Conservation (phyloP, 2,329 filamentous ascomycete species). For the Beauveria sp. region DNA sequence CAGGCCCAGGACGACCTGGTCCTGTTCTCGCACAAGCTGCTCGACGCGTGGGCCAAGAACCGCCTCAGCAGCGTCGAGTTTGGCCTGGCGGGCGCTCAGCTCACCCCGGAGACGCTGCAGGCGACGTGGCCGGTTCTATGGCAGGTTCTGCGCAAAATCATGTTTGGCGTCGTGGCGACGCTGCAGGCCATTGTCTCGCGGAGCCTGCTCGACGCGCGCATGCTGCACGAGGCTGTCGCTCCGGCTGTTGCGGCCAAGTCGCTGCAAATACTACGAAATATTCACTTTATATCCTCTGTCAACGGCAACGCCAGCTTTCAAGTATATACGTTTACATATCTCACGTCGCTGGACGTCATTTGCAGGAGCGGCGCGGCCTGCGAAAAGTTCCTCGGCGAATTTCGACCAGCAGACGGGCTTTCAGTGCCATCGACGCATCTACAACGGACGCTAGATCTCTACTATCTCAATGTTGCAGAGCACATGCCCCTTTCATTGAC, state of each 20-base stretch:
- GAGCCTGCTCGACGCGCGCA: constrained; percentile 41
- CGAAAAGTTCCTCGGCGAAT: constrained; percentile 58
- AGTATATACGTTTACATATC: constrained; percentile 75
- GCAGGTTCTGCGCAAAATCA: constrained; percentile 64
- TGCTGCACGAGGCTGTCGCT: constrained; percentile 40
- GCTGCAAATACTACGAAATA: constrained; percentile 64
- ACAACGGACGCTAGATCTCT: constrained; percentile 70
- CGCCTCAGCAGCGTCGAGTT: constrained; percentile 66
- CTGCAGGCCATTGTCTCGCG: constrained; percentile 68
- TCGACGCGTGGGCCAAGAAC: constrained; percentile 66
- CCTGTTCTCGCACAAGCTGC: constrained; percentile 57
- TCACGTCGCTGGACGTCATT: constrained; percentile 75
- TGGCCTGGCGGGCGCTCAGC: constrained; percentile 53
- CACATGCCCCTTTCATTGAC: constrained; percentile 69
- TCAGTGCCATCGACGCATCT: constrained; percentile 30
- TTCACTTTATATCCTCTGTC: constrained; percentile 75
- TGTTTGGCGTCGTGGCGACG: constrained; percentile 69
- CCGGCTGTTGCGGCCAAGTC: constrained; percentile 62
- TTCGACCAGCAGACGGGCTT: constrained; percentile 38
- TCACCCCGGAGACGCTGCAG: constrained; percentile 58
- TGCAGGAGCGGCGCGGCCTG: constrained; percentile 60
- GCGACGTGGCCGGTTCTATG: constrained; percentile 65
- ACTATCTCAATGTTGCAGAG: constrained; percentile 81
- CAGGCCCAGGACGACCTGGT: constrained; percentile 53
- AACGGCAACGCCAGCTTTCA: constrained; percentile 69